A percentile compares a stretch with the other conserved stretches of the same genome.
These are phyloP conservation scores for Collariella sp. DNA, from an alignment of 495 filamentous ascomycete species.

Conservation along the genomic window DNA sequence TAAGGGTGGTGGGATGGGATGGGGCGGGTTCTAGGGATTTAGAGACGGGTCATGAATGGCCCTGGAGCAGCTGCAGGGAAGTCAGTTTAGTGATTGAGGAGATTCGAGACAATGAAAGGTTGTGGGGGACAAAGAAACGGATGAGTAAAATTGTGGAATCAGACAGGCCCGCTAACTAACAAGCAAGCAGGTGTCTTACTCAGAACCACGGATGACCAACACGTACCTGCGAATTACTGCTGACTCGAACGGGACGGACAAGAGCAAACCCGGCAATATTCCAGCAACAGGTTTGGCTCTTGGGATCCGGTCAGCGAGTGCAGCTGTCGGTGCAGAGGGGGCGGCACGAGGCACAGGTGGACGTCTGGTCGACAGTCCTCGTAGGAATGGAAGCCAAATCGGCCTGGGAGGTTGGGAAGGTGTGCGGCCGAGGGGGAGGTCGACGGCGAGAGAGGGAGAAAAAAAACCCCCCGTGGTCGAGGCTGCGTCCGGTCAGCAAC, in stretches of 20 bases:
- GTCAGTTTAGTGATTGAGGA: too few relatives aligned
- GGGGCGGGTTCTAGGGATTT: not conserved
- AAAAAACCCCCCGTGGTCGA: constrained; percentile 8
- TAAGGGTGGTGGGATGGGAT: not conserved
- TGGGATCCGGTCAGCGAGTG: constrained; percentile 7
- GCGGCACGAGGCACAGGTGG: not conserved
- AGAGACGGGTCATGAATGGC: constrained; percentile 17
- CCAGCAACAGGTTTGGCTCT: constrained; percentile 30
- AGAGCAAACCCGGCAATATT: constrained; percentile 32
- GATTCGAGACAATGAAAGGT: not conserved
- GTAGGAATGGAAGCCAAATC: not conserved
- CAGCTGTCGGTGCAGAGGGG: constrained; percentile 1
- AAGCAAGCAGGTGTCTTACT: constrained; percentile 6
- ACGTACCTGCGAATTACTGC: constrained; percentile 12
- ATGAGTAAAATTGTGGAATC: not conserved
- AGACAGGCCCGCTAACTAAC: too few relatives aligned
- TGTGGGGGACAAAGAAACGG: not conserved
- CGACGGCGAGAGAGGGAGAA: constrained; percentile 13
- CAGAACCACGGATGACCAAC: not conserved
- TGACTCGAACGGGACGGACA: constrained; percentile 12
- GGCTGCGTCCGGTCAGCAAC: constrained; percentile 24
- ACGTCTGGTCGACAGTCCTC: not conserved
- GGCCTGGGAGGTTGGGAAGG: not conserved
- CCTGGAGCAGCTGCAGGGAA: not conserved
- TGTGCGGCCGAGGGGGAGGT: constrained; percentile 3